Percentiles rank a stretch among this genome's conserved stretches.
phyloP scores from a whole-genome alignment of 352 stramenopile genomes.

The Globisporangium barbulae region DNA sequence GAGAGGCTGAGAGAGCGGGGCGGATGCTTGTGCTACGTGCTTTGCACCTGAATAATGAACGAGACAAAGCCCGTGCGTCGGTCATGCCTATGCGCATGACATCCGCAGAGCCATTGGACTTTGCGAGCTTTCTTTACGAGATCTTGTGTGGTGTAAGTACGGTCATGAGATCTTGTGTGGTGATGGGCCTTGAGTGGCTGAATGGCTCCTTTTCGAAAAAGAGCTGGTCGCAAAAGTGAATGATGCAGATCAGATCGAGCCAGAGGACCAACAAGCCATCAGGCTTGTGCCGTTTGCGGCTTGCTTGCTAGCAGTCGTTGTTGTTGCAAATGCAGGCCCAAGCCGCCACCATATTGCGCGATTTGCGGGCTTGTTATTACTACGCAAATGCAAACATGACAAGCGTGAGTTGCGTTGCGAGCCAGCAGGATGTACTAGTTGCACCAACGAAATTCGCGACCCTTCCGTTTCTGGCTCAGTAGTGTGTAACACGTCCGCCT shows the following conservation, averaged over 20 bases:
- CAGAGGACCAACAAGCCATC: neutral
- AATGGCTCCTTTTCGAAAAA: neutral
- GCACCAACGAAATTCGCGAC: constrained; percentile 1
- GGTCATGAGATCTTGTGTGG: neutral
- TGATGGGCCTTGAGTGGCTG: neutral
- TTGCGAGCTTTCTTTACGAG: neutral
- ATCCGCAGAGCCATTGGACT: neutral
- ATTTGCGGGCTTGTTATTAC: too few relatives aligned
- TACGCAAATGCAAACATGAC: too few relatives aligned
- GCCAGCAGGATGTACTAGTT: neutral
- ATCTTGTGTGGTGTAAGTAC: too few relatives aligned
- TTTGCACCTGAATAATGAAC: too few relatives aligned
- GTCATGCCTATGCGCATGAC: neutral
- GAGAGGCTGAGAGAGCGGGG: neutral
- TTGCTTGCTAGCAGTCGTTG: too few relatives aligned
- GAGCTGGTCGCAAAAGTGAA: neutral
- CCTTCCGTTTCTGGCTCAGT: neutral
- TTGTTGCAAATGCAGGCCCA: too few relatives aligned
- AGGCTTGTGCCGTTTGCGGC: neutral
- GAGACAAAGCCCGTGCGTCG: neutral
- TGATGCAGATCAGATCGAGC: neutral
- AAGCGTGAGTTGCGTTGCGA: neutral
- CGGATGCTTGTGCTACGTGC: neutral
- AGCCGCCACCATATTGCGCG: too few relatives aligned
- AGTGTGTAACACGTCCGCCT: neutral